A percentile compares a stretch with the other conserved stretches of the same genome.
phyloP scores from a whole-genome alignment of 208 protist genomes.

The Strigomonas culicis region DNA sequence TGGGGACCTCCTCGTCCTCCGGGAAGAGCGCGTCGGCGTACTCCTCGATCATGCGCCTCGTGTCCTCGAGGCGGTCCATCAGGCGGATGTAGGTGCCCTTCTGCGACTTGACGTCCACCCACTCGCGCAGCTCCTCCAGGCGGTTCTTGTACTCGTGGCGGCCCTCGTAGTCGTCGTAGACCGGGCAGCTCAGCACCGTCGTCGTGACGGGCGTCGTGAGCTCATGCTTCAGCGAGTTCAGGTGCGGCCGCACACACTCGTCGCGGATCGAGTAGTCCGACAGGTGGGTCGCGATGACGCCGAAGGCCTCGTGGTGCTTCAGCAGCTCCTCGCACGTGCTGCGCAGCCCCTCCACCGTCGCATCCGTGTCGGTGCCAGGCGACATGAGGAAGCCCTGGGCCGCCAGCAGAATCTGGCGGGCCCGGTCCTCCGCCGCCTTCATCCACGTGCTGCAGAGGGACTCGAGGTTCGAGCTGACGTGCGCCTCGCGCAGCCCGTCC shows the following conservation, averaged over 20 bases:
- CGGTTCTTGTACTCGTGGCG: constrained; percentile 56
- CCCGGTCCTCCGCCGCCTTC: constrained; percentile 15
- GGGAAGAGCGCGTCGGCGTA: constrained; percentile 57
- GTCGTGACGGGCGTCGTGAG: constrained; percentile 51
- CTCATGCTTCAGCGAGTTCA: constrained; percentile 48
- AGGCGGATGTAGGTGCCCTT: constrained; percentile 63
- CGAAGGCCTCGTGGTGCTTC: constrained; percentile 41
- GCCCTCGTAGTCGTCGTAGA: constrained; percentile 36
- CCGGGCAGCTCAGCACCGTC: constrained; percentile 53
- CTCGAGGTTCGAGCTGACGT: constrained; percentile 41
- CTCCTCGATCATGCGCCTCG: constrained; percentile 50
- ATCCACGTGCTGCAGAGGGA: constrained; percentile 36
- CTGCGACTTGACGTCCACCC: constrained; percentile 77
- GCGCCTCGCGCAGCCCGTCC: constrained; percentile 26
- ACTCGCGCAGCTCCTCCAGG: constrained; percentile 74
- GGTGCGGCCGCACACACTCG: constrained; percentile 59
- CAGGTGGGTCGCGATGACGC: constrained; percentile 62
- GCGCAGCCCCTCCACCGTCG: constrained; percentile 16
- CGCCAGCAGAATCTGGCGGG: constrained; percentile 20
- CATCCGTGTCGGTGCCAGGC: neutral
- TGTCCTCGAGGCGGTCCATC: constrained; percentile 53
- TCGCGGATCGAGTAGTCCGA: constrained; percentile 66
- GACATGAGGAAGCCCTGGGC: constrained; percentile 23
- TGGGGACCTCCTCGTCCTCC: constrained; percentile 15
- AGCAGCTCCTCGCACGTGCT: constrained; percentile 36